These are phyloP conservation scores for Nemania serpens DNA, from an alignment of 2,329 filamentous ascomycete species.

Conservation along the genomic window DNA sequence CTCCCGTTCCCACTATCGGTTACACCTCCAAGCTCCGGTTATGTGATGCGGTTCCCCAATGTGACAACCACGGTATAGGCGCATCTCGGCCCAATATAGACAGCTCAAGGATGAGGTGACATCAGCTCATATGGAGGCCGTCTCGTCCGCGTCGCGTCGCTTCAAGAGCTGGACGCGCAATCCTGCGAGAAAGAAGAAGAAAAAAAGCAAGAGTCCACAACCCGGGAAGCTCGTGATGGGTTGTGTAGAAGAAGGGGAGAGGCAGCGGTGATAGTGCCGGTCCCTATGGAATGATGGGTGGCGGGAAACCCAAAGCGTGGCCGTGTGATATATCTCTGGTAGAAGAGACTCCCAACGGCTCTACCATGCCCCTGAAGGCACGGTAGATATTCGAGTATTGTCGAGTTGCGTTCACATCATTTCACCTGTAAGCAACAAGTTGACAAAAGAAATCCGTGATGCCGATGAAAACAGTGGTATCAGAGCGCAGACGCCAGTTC, in stretches of 20 bases:
- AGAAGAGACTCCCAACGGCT: slow-evolving; percentile 6
- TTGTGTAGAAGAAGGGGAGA: slow-evolving; percentile 16
- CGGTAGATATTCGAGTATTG: slow-evolving; percentile 1
- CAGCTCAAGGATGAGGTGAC: slow-evolving; percentile 5
- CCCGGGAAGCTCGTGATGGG: slow-evolving; percentile 24
- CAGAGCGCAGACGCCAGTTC: slow-evolving; percentile 46
- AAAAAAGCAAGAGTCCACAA: slow-evolving; percentile 30
- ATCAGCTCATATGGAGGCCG: not conserved
- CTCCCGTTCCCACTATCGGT: slow-evolving; percentile 18
- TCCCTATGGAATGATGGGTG: slow-evolving; percentile 3
- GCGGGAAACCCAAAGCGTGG: not conserved
- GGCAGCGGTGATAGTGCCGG: slow-evolving; percentile 9
- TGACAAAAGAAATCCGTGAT: slow-evolving; percentile 43
- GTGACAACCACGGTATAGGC: slow-evolving; percentile 10
- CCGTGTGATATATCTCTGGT: slow-evolving; percentile 1
- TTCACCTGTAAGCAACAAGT: slow-evolving; percentile 17
- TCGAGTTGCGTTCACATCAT: slow-evolving; percentile 13
- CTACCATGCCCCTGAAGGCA: slow-evolving; percentile 6
- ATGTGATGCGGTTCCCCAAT: slow-evolving; percentile 8
- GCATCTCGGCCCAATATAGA: slow-evolving; percentile 9
- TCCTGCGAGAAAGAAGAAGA: slow-evolving; percentile 22
- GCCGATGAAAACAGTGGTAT: slow-evolving; percentile 46
- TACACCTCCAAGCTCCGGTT: slow-evolving; percentile 17
- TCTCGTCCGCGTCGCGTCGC: not conserved
- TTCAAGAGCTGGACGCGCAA: slow-evolving; percentile 9